Percentiles rank a stretch among this genome's conserved stretches.
Evolutionary conservation across 176 grass and related monocot genomes (phyloP).

Genomic region (Oryza glumipatula): DNA sequence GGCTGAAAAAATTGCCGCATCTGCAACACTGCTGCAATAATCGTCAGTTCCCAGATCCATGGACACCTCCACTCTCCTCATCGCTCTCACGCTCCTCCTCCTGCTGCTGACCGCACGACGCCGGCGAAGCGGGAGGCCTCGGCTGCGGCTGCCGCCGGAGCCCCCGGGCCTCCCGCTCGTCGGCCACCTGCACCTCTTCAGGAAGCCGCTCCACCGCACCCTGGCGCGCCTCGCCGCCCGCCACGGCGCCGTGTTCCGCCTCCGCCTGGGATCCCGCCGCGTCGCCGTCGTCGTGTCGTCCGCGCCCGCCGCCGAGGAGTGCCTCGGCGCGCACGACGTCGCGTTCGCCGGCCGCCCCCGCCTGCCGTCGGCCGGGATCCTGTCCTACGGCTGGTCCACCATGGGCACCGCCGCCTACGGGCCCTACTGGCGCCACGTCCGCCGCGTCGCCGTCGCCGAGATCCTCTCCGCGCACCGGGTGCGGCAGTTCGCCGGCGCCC

Average conservation of each 20-base stretch:
- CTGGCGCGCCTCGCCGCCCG: constrained; percentile 42
- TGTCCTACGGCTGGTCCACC: constrained; percentile 47
- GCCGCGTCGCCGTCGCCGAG: constrained; percentile 42
- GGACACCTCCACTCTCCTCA: too few species aligned
- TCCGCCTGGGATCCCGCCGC: background rate
- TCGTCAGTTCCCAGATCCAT: too few species aligned
- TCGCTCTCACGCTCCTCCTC: too few species aligned
- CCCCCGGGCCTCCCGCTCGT: constrained; percentile 30
- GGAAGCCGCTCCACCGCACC: constrained; percentile 55
- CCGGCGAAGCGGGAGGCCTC: background rate
- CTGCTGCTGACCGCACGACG: too few species aligned
- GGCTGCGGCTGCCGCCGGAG: constrained; percentile 21
- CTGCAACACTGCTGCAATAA: too few species aligned
- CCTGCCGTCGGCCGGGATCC: constrained; percentile 36
- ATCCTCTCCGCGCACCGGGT: constrained; percentile 40
- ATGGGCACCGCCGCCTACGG: constrained; percentile 50
- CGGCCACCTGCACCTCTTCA: constrained; percentile 70
- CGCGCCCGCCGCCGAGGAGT: constrained; percentile 13
- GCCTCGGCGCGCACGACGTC: constrained; percentile 49
- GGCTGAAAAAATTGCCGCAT: too few species aligned
- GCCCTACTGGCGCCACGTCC: constrained; percentile 50
- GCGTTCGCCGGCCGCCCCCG: constrained; percentile 59
- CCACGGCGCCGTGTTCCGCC: constrained; percentile 40
- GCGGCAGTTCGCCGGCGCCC: constrained; percentile 10
- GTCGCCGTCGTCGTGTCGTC: constrained; percentile 54